Percentiles rank a stretch among this genome's conserved stretches.
These are phyloP conservation scores for Pleurotus sapidus DNA, from an alignment of 768 basidiomycete species.

Conservation along the genomic window DNA sequence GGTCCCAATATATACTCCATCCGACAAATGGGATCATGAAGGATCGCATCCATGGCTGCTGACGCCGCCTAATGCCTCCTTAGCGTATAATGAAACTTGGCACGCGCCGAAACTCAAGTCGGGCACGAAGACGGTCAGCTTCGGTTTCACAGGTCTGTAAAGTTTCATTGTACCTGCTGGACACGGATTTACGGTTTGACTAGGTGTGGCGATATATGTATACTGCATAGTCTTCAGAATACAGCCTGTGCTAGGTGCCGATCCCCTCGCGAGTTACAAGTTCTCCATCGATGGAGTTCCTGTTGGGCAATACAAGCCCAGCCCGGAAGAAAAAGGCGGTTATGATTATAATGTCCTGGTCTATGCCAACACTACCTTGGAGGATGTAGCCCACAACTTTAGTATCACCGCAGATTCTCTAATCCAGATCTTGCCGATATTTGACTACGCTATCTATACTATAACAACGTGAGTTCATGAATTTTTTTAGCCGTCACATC, in stretches of 20 bases:
- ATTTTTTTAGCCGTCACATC: too few relatives aligned
- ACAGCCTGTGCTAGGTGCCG: not conserved
- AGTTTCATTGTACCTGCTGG: too few relatives aligned
- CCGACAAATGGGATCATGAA: not conserved
- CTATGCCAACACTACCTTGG: not conserved
- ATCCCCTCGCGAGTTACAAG: not conserved
- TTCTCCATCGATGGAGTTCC: not conserved
- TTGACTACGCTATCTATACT: slow-evolving; percentile 3
- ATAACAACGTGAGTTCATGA: too few relatives aligned
- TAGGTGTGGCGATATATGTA: not conserved
- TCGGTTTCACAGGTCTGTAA: not conserved
- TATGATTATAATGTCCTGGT: not conserved
- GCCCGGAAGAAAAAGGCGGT: not conserved
- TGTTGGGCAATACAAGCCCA: not conserved
- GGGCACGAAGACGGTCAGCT: not conserved
- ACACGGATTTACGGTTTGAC: not conserved
- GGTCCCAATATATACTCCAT: not conserved
- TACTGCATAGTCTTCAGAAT: not conserved
- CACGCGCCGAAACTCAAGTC: not conserved
- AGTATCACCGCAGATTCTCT: not conserved
- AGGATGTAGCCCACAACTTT: not conserved
- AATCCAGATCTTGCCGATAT: not conserved
- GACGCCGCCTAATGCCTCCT: not conserved
- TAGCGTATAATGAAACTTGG: not conserved
- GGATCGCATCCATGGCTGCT: not conserved